Conservation (phyloP, 2,329 filamentous ascomycete species). For the Cladorrhinum sp. region DNA sequence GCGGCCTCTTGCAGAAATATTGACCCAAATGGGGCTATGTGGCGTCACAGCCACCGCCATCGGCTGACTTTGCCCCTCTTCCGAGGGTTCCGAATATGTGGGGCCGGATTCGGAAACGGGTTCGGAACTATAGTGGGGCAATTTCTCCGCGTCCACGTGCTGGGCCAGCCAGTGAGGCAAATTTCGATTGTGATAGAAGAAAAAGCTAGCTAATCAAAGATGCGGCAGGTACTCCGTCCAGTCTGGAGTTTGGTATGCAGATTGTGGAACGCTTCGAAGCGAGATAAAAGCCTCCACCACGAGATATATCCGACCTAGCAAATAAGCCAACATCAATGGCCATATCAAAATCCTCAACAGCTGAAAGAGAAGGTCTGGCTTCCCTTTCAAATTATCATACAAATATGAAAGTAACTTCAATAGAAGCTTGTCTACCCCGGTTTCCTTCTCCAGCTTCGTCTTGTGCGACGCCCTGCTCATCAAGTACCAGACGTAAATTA, state of each 20-base stretch:
- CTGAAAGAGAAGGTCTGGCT: not conserved
- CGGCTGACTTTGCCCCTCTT: not conserved
- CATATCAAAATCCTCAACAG: not conserved
- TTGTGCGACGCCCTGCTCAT: not conserved
- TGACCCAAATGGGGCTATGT: not conserved
- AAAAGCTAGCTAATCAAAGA: not conserved
- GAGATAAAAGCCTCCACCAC: not conserved
- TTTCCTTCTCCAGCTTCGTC: not conserved
- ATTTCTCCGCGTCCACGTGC: not conserved
- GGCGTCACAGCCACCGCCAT: conserved; percentile 2
- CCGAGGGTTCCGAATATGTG: not conserved
- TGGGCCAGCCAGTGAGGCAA: no score
- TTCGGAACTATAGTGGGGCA: not conserved
- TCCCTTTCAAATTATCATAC: no score
- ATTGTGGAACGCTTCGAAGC: not conserved
- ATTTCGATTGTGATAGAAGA: no score
- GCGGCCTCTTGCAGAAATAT: not conserved
- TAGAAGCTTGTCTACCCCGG: no score
- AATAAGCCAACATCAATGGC: not conserved
- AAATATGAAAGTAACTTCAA: no score
- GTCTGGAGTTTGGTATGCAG: not conserved
- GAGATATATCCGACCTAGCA: not conserved
- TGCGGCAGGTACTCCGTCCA: not conserved
- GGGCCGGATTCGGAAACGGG: not conserved
- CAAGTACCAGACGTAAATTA: not conserved